Evolutionary conservation across 2,329 filamentous ascomycete genomes (phyloP), one percentile per base, ranked within the genome.

Genomic region (Pseudopithomyces chartarum): DNA sequence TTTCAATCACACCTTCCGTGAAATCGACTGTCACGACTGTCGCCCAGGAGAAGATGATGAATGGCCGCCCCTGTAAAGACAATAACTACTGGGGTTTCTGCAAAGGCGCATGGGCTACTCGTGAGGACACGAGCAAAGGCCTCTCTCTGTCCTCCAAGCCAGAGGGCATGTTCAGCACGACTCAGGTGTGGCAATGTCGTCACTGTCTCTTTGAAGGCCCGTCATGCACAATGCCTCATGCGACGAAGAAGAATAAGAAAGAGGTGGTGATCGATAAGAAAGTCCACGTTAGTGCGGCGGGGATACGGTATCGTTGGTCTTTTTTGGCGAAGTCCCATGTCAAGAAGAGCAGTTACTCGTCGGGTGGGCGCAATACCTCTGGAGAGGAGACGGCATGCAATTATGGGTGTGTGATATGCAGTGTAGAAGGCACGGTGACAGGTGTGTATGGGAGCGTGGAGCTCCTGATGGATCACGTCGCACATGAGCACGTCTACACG

Each of bases 81-180:
- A 77, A 77, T 59, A 67, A 72, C 56, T 77, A 76, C 63, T 76
- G 72, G 70, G 74, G 74, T 19, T 78, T 77, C 63, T 78, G 75
- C 64, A 76, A 76, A 65, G 75, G 75, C 33, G 68, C 75, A 2
- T 77, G 75, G 75, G 65, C 65, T 1, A 60, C 68, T 2, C 69
- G 74, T 33, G 71, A 73, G 58, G 71, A 76, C 13, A 19, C 60
- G 2, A 70, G 68, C 22, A 73, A 73, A n/a, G 74, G 74, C 0
- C 61, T 78, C 0, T 33, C 36, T 0, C 36, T 74, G 5, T 68
- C 72, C 43, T 68, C 61, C 1, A 64, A 69, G 17, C 75, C 74
- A 0, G 63, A 61, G 2, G 76, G 76, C 33, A 66, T 74, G 68
- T 77, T 75, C 61, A 71, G 64, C 39, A 67, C 60, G 6, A 59